Evolutionary conservation across 73 alveolate species (phyloP), one percentile per base, ranked within the genome.

Genomic region (Paramecium caudatum): DNA sequence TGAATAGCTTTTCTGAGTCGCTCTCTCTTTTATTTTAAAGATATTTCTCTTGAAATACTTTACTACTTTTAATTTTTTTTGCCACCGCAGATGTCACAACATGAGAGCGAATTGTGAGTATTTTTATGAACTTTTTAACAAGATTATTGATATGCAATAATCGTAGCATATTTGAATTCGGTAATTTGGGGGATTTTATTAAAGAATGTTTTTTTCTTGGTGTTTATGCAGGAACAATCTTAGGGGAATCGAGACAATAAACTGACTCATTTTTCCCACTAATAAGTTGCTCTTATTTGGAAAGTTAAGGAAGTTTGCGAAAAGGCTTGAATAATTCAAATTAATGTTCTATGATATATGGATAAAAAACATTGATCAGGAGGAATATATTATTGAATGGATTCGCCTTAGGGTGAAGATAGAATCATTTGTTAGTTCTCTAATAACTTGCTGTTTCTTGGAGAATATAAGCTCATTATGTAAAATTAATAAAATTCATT

Each of bases 1-100:
- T 27, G n/a, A 55, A 2, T 16, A 3, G 9, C 23, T 55, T 23
- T 21, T 55, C 12, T 55, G 46, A 55, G 30, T 19, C n/a, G 12
- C 30, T 19, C 30, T 55, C n/a, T n/a, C n/a, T 55, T 55, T 55
- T 55, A 10, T 55, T 43, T 55, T 25, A 55, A 4, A 23, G 9
- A 6, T 55, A 55, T 55, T 55, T 55, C 30, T 55, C 80, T 25
- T 55, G n/a, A 23, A 55, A 55, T 0, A 55, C n/a, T 3, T 27
- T 37, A 55, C 30, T 55, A 55, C 80, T 27, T 21, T 55, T 55
- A 7, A 55, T 23, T 55, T 55, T 23, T 55, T 55, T 43, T 55
- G 23, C 30, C 37, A 27, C 23, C 23, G 46, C 30, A 13, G 23
- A 23, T 27, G 80, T 10, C 5, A 55, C 25, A 5, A 55, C 16